A percentile compares a stretch with the other conserved stretches of the same genome.
Evolutionary conservation across 2,329 filamentous ascomycete species (phyloP).

Genomic region (Hymenoscyphus occultus): DNA sequence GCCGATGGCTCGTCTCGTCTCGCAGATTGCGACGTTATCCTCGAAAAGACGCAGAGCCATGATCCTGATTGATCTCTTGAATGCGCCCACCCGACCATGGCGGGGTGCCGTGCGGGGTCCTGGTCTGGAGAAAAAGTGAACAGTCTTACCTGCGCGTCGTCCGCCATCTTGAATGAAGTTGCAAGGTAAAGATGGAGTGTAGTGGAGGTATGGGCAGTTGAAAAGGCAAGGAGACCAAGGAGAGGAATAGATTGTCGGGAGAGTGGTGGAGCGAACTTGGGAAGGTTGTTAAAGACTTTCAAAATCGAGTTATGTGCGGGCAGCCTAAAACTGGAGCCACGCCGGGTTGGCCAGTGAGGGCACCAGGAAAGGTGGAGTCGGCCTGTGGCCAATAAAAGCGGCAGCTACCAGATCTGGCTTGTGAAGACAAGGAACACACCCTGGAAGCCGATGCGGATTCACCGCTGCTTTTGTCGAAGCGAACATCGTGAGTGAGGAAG

Average conservation of each 20-base stretch:
- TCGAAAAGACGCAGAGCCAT: neutral
- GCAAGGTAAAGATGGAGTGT: slow-evolving; percentile 28
- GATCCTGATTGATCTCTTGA: neutral
- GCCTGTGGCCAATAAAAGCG: neutral
- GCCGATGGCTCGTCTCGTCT: slow-evolving; percentile 3
- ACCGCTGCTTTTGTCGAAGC: neutral
- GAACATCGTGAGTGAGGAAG: too few relatives aligned
- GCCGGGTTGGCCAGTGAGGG: neutral
- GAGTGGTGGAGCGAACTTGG: slow-evolving; percentile 10
- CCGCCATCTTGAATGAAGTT: slow-evolving; percentile 56
- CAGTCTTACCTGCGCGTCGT: slow-evolving; percentile 60
- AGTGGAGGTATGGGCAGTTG: slow-evolving; percentile 17
- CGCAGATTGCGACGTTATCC: neutral
- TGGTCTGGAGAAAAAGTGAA: slow-evolving; percentile 18
- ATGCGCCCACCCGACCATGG: slow-evolving; percentile 32
- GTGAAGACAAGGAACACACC: too few relatives aligned
- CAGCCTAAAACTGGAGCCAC: neutral
- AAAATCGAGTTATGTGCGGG: slow-evolving; percentile 1
- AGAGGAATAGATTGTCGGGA: slow-evolving; percentile 29
- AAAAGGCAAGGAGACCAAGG: slow-evolving; percentile 17
- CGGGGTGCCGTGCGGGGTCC: slow-evolving; percentile 33
- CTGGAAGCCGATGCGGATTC: too few relatives aligned
- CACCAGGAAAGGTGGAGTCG: neutral
- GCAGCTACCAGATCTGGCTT: neutral
- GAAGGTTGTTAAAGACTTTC: slow-evolving; percentile 4